Conservation (phyloP, 805 yeast genomes). For the Schizosaccharomyces japonicus region DNA sequence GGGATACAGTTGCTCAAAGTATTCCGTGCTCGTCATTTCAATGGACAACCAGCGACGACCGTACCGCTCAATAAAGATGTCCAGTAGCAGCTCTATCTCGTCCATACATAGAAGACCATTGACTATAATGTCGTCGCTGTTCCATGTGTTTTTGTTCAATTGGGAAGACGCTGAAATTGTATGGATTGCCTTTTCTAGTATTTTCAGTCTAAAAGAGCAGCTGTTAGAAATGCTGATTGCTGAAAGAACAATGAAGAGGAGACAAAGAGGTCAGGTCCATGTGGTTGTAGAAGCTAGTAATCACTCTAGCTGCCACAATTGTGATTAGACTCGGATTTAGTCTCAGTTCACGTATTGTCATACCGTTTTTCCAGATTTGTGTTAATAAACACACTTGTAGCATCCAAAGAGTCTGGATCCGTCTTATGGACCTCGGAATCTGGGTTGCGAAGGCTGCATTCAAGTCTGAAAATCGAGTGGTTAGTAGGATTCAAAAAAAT, state of each 20-base stretch:
- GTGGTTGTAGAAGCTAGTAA: too few relatives aligned
- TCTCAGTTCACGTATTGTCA: too few relatives aligned
- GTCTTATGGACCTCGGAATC: background rate
- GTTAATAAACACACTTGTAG: background rate
- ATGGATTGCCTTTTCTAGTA: background rate
- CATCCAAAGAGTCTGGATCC: background rate
- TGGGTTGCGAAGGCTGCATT: background rate
- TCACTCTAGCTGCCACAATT: too few relatives aligned
- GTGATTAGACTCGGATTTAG: too few relatives aligned
- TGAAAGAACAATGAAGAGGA: too few relatives aligned
- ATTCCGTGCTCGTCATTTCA: background rate
- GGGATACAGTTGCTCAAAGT: background rate
- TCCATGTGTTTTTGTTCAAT: background rate
- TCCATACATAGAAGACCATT: background rate
- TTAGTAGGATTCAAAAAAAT: too few relatives aligned
- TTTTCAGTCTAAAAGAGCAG: background rate
- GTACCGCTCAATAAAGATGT: background rate
- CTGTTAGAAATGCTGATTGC: too few relatives aligned
- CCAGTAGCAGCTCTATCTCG: background rate
- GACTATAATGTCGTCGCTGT: background rate
- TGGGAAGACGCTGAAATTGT: background rate
- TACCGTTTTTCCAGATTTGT: conserved; percentile 1
- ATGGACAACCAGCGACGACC: background rate
- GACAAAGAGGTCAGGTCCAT: too few relatives aligned
- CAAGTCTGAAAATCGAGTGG: too few relatives aligned